These are phyloP conservation scores for Tillandsia fasciculata DNA, from an alignment of 176 grass and related monocot genomes.

Conservation along the genomic window DNA sequence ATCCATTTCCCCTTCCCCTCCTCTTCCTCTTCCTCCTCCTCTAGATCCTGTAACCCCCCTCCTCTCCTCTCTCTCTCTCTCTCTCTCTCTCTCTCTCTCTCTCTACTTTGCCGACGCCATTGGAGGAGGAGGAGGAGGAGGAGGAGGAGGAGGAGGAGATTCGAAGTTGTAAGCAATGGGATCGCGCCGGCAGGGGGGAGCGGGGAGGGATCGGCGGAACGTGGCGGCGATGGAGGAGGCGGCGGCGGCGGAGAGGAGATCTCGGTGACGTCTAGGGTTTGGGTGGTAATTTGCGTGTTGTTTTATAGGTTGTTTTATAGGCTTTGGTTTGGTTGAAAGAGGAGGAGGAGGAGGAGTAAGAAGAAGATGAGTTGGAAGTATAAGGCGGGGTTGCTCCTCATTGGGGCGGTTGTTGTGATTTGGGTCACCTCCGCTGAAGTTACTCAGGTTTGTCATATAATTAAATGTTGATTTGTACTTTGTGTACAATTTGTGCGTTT, in stretches of 20 bases:
- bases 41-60: too few species aligned
- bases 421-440: conserved; percentile 99
- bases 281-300: neutral
- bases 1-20: too few species aligned
- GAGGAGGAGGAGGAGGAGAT: too few species aligned
- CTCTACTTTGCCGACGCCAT: too few species aligned
- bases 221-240: neutral
- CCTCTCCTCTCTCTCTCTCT: too few species aligned
- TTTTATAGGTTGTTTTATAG: neutral
- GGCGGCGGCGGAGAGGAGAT: neutral
- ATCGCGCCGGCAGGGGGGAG: neutral
- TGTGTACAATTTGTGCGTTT: too few species aligned
- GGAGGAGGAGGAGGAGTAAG: neutral
- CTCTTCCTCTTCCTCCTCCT: too few species aligned
- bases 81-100: too few species aligned
- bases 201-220: neutral
- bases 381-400: conserved; percentile 53
- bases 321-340: neutral
- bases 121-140: too few species aligned
- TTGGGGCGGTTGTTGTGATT: conserved; percentile 75
- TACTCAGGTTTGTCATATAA: conserved; percentile 44
- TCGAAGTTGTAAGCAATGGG: neutral
- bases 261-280: neutral
- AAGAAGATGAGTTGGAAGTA: conserved; percentile 56
- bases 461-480: too few species aligned